phyloP scores from a whole-genome alignment of 495 filamentous ascomycete species.

The Xylaria grammica region DNA sequence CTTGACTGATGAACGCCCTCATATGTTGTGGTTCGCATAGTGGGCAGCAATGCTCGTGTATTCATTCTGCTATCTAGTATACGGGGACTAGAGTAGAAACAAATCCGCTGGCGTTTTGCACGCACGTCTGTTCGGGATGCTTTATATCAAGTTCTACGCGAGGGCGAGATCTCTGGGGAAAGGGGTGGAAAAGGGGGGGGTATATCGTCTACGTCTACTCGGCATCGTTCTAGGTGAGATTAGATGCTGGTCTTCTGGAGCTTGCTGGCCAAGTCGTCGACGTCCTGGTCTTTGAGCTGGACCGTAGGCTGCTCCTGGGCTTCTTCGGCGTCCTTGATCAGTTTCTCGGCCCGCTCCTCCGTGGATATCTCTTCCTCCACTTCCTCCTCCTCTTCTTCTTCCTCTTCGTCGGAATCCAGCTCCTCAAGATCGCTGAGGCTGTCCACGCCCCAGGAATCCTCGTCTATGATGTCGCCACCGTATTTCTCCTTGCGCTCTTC shows the following conservation, averaged over 20 bases:
- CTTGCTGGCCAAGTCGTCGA: conserved; percentile 78
- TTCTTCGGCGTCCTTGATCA: conserved; percentile 71
- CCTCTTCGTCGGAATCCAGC: conserved; percentile 72
- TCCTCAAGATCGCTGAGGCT: conserved; percentile 83
- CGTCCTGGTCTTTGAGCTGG: conserved; percentile 74
- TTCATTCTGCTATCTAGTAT: background rate
- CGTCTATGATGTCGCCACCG: conserved; percentile 60
- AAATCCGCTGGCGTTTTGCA: background rate
- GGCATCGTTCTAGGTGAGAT: background rate
- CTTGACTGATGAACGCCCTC: too few relatives aligned
- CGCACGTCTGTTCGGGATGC: background rate
- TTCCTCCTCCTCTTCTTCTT: conserved; percentile 71
- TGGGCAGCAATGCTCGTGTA: background rate
- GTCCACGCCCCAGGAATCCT: conserved; percentile 82
- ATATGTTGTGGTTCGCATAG: background rate
- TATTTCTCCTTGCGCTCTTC: conserved; percentile 67
- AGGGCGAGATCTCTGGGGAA: background rate
- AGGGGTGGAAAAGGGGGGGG: too few relatives aligned
- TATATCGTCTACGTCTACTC: conserved; percentile 13
- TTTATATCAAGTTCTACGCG: conserved; percentile 3
- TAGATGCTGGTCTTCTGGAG: conserved; percentile 68
- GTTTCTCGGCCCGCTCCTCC: conserved; percentile 66
- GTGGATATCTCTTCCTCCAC: conserved; percentile 61
- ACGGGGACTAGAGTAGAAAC: background rate
- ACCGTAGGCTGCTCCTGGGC: conserved; percentile 76